phyloP scores from a whole-genome alignment of 2,329 filamentous ascomycete genomes.

The Ustulina deusta region DNA sequence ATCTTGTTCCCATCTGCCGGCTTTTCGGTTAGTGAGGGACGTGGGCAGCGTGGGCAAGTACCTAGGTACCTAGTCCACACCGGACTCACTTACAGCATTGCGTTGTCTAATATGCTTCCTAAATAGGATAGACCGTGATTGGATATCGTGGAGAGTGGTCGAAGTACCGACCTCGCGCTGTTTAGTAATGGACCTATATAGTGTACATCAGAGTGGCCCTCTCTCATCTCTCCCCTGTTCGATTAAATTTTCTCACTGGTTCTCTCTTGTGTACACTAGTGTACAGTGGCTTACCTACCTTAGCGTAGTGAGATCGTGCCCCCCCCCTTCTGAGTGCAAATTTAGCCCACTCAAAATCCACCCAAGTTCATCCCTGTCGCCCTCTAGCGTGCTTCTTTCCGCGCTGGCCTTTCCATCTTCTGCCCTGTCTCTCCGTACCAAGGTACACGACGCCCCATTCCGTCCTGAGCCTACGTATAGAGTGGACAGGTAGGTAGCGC shows the following conservation, averaged over 20 bases:
- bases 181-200: slow-evolving; percentile 6
- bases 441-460: slow-evolving; percentile 32
- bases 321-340: slow-evolving; percentile 33
- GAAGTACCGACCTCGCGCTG: slow-evolving; percentile 7
- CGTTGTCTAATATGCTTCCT: slow-evolving; percentile 8
- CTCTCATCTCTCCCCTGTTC: slow-evolving; percentile 18
- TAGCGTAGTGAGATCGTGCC: slow-evolving; percentile 32
- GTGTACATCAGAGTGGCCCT: slow-evolving; percentile 26
- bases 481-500: slow-evolving; percentile 23
- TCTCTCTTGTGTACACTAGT: neutral
- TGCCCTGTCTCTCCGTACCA: slow-evolving; percentile 29
- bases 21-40: slow-evolving; percentile 3
- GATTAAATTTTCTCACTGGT: slow-evolving; percentile 34
- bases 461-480: slow-evolving; percentile 25
- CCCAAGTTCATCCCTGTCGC: slow-evolving; percentile 22
- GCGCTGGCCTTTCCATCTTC: slow-evolving; percentile 36
- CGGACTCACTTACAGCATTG: neutral
- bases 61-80: neutral
- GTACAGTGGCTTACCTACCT: neutral
- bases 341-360: slow-evolving; percentile 36
- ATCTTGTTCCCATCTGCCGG: slow-evolving; percentile 18
- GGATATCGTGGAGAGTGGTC: neutral
- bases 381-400: slow-evolving; percentile 32
- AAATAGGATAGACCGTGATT: slow-evolving; percentile 16
- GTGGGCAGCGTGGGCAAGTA: slow-evolving; percentile 4